Evolutionary conservation across 2,329 filamentous ascomycete genomes (phyloP).

Genomic region (Coleophoma cylindrospora): DNA sequence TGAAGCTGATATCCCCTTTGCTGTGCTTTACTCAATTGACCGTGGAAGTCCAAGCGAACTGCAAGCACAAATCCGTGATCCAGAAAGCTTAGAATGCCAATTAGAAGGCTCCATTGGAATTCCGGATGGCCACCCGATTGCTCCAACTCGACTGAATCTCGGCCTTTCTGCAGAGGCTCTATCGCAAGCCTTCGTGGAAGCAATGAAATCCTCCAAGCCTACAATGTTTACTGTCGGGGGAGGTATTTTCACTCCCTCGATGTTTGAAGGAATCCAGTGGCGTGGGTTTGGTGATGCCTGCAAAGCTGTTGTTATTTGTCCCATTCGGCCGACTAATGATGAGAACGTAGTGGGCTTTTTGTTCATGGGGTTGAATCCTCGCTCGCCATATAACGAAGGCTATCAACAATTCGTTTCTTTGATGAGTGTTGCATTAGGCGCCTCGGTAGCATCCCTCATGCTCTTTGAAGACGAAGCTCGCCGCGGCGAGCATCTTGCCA

Average conservation of each 20-base stretch:
- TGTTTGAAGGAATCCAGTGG: constrained; percentile 65
- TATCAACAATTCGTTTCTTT: constrained; percentile 73
- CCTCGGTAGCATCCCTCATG: constrained; percentile 74
- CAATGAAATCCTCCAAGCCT: constrained; percentile 62
- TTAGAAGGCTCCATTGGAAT: constrained; percentile 70
- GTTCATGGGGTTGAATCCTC: constrained; percentile 70
- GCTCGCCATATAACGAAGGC: constrained; percentile 72
- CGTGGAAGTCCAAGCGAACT: background rate
- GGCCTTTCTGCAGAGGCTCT: constrained; percentile 67
- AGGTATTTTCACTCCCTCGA: constrained; percentile 55
- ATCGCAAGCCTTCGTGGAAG: constrained; percentile 69
- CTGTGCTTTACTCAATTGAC: background rate
- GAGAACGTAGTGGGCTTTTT: constrained; percentile 72
- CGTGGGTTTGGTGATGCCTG: constrained; percentile 68
- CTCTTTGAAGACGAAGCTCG: constrained; percentile 78
- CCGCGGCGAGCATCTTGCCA: constrained; percentile 47
- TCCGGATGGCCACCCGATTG: constrained; percentile 55
- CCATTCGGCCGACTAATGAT: constrained; percentile 67
- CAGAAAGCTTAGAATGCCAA: constrained; percentile 36
- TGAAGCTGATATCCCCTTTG: background rate
- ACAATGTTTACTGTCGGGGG: constrained; percentile 60
- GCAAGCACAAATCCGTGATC: background rate
- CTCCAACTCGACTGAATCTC: constrained; percentile 60
- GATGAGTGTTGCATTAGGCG: constrained; percentile 68
- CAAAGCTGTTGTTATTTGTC: constrained; percentile 67